These are phyloP conservation scores for Yamadazyma songkhlaensis DNA, from an alignment of 1,139 yeast species.

Conservation along the genomic window DNA sequence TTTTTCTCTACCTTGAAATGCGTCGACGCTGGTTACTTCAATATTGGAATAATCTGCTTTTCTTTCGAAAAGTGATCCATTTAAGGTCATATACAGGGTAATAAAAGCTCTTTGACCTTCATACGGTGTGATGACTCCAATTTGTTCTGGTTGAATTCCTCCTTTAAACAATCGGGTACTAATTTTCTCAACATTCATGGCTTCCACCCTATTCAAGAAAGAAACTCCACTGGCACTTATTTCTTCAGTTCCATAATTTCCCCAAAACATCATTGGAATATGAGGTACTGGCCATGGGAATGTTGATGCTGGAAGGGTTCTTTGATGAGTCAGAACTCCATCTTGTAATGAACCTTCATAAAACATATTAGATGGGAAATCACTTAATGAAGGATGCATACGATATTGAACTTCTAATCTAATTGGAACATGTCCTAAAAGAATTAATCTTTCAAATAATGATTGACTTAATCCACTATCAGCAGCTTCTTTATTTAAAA, in stretches of 20 bases:
- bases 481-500: conserved; percentile 74
- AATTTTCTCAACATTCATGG: conserved; percentile 82
- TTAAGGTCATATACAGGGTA: conserved; percentile 73
- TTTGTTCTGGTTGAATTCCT: conserved; percentile 78
- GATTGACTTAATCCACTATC: conserved; percentile 86
- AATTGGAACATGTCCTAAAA: conserved; percentile 83
- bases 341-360: conserved; percentile 91
- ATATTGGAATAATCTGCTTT: conserved; percentile 66
- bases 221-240: conserved; percentile 81
- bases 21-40: conserved; percentile 92
- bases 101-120: conserved; percentile 91
- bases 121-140: conserved; percentile 92
- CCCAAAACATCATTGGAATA: conserved; percentile 95
- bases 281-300: conserved; percentile 91
- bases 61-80: conserved; percentile 57
- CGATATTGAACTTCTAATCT: conserved; percentile 90
- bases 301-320: conserved; percentile 51
- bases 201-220: conserved; percentile 85
- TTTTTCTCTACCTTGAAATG: conserved; percentile 95
- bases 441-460: conserved; percentile 77
- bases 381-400: conserved; percentile 88
- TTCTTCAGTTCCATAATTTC: conserved; percentile 86
- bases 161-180: conserved; percentile 72
- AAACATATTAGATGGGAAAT: conserved; percentile 88
- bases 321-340: conserved; percentile 78